phyloP scores from a whole-genome alignment of 2,329 filamentous ascomycete species.

The Plenodomus tracheiphilus region DNA sequence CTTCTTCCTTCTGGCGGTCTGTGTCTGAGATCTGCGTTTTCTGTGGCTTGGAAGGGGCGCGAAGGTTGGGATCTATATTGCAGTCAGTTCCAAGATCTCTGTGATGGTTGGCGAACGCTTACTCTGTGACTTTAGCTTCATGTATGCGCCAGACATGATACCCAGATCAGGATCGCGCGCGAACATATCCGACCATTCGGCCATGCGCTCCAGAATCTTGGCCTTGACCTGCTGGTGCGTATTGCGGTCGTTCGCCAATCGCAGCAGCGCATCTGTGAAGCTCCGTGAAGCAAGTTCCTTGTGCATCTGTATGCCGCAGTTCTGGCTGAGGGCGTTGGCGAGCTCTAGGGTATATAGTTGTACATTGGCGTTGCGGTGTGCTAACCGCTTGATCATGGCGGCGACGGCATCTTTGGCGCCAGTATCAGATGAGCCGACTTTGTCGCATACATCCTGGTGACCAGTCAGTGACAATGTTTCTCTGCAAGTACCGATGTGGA shows the following conservation, averaged over 20 bases:
- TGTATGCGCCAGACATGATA: slow-evolving; percentile 96
- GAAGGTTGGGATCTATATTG: slow-evolving; percentile 78
- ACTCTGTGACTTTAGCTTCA: slow-evolving; percentile 76
- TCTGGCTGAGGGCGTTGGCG: slow-evolving; percentile 87
- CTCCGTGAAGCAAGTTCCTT: slow-evolving; percentile 87
- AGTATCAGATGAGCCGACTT: slow-evolving; percentile 56
- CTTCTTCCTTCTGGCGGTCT: slow-evolving; percentile 93
- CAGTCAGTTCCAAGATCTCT: slow-evolving; percentile 11
- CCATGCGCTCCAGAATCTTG: slow-evolving; percentile 96
- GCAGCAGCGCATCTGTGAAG: slow-evolving; percentile 90
- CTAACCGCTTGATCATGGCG: slow-evolving; percentile 87
- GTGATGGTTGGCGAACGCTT: slow-evolving; percentile 4
- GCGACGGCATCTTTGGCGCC: slow-evolving; percentile 81
- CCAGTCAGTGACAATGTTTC: slow-evolving; percentile 13
- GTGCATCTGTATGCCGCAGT: slow-evolving; percentile 85
- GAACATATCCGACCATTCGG: slow-evolving; percentile 96
- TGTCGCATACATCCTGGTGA: slow-evolving; percentile 62
- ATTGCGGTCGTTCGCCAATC: slow-evolving; percentile 90
- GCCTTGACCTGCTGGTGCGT: slow-evolving; percentile 95
- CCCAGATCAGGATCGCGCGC: slow-evolving; percentile 84
- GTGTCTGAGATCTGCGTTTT: slow-evolving; percentile 89
- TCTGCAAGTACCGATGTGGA: neutral
- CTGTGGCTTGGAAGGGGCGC: slow-evolving; percentile 87
- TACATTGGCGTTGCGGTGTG: slow-evolving; percentile 93
- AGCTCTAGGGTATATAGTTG: slow-evolving; percentile 92